These are phyloP conservation scores for Musa acuminata DNA, from an alignment of 176 grass and related monocot species.

Conservation along the genomic window DNA sequence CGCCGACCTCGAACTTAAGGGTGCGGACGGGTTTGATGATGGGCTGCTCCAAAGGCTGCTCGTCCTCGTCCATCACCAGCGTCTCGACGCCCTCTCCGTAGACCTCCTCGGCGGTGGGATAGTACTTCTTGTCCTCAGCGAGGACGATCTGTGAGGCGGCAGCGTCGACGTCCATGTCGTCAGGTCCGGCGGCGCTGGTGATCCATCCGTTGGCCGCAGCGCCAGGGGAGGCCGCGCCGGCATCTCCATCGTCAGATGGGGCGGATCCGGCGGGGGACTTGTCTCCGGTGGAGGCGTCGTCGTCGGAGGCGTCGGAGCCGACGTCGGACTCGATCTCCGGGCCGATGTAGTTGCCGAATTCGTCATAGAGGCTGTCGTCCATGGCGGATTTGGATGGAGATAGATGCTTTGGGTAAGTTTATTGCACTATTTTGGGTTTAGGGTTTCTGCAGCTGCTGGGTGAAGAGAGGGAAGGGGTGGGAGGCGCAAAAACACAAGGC, in stretches of 20 bases:
- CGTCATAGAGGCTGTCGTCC: constrained; percentile 98
- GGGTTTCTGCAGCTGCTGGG: no score
- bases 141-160: constrained; percentile 68
- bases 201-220: constrained; percentile 35
- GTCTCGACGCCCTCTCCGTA: constrained; percentile 87
- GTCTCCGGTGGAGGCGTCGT: constrained; percentile 24
- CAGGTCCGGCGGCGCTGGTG: constrained; percentile 25
- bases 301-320: constrained; percentile 30
- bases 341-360: constrained; percentile 99
- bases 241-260: constrained; percentile 24
- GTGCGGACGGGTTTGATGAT: constrained; percentile 73
- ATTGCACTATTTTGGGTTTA: no score
- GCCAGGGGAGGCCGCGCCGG: constrained; percentile 35
- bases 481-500: no score
- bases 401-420: neutral
- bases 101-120: constrained; percentile 96
- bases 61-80: constrained; percentile 99
- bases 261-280: constrained; percentile 36
- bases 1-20: constrained; percentile 66
- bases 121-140: constrained; percentile 99
- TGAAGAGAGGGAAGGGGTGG: no score
- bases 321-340: constrained; percentile 54
- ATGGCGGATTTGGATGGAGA: constrained; percentile 24
- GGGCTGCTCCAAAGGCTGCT: constrained; percentile 79
- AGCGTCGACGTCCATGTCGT: constrained; percentile 44